Base-by-base conservation (phyloP, 768 basidiomycete genomes). In the Tubosaeta sp. region DNA sequence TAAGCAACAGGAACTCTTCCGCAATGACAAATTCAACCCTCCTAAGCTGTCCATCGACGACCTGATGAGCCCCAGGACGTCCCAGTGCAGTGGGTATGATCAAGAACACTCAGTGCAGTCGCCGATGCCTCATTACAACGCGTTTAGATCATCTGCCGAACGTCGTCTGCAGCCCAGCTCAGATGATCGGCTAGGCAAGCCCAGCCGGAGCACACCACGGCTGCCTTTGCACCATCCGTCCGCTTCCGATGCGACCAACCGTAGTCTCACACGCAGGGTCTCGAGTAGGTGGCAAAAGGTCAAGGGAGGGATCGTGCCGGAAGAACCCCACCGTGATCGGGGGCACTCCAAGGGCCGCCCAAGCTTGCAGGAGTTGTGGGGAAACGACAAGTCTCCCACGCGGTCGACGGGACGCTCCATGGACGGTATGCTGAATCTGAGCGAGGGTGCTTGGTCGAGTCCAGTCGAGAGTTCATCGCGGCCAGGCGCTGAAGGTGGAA, bases 121-220 rank as follows among this genome's bases (percentile, higher is more conserved):
- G 12, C 55, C 60, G 30, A 70, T 66, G 10, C 80, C 81, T n/a
- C 80, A 82, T 46, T 82, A 81, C 56, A 79, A 81, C 4, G 75
- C 83, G 14, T 74, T 81, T 51, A 82, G 82, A 1, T 69, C 72
- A 6, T 62, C 70, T 0, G 69, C 76, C 1, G 80, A 72, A 1
- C 72, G 71, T 8, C 66, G 76, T 6, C 69, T 78, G 14, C 74
- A 72, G 12, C 74, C 74, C 0, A 71, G 73, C 10, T 70, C 72
- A 0, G 71, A 72, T 10, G 79, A 79, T 53, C 59, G 46, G 42
- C 66, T 34, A 43, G 31, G 38, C 24, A 45, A 13, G 38, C 18
- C 39, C 38, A 53, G 56, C 9, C n/a, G 25, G 16, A 25, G 22
- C 46, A 29, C 8, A 18, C 21, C n/a, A 31, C 44, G 38, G 38